Conservation (phyloP, 768 basidiomycete genomes). For the Leccinum pellstonianum region DNA sequence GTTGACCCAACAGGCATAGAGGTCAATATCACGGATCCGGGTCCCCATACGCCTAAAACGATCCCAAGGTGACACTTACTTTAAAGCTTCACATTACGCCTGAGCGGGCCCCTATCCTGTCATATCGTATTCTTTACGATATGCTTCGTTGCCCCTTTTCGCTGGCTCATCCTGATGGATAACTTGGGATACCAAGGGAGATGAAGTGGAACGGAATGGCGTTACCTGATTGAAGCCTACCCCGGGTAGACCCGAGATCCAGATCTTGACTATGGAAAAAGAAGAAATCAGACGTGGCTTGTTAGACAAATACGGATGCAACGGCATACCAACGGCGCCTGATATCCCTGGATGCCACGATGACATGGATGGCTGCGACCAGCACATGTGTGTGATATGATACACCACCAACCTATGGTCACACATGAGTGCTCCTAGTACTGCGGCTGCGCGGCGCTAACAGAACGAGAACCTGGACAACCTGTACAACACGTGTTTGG, state of each 20-base stretch:
- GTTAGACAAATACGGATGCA: not conserved
- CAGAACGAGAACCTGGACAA: conserved; percentile 18
- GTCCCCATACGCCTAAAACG: not conserved
- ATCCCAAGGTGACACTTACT: not conserved
- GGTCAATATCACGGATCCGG: not conserved
- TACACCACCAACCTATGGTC: not conserved
- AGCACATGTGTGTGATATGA: conserved; percentile 14
- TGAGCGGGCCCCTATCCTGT: not conserved
- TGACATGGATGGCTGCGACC: not conserved
- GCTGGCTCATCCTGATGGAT: conserved; percentile 11
- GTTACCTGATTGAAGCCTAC: not conserved
- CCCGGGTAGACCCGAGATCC: conserved; percentile 19
- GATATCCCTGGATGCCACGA: not conserved
- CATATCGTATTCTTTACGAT: not conserved
- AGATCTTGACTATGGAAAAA: conserved; percentile 3
- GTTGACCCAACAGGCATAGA: not conserved
- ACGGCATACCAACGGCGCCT: not conserved
- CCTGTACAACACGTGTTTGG: conserved; percentile 23
- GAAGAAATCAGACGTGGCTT: not conserved
- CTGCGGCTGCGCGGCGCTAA: conserved; percentile 13
- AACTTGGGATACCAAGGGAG: not conserved
- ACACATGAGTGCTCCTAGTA: not conserved
- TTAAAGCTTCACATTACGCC: conserved; percentile 4
- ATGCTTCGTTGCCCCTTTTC: conserved; percentile 5
- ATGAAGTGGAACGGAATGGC: conserved; percentile 1